Conservation (phyloP, 106 monocot genomes). For the Amphibolis antarctica region DNA sequence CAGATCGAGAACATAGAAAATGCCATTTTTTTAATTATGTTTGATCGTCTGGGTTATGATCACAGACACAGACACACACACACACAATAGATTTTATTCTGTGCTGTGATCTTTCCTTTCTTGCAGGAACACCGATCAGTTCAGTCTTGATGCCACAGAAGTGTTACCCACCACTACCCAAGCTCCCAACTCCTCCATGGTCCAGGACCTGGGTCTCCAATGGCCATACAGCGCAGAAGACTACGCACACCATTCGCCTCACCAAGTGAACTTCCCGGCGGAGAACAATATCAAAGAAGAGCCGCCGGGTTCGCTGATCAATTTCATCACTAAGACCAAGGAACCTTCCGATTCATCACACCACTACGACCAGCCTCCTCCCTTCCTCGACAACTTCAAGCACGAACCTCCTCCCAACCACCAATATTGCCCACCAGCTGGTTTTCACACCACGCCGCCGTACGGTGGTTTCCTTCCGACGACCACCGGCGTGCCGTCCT, state of each 20-base stretch:
- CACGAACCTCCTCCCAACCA: not conserved
- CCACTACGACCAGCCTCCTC: not conserved
- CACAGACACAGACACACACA: too few species aligned
- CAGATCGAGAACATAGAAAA: too few species aligned
- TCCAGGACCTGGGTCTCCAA: conserved; percentile 33
- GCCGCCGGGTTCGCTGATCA: conserved; percentile 1
- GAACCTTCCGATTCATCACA: not conserved
- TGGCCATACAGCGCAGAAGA: conserved; percentile 6
- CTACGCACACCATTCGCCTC: conserved; percentile 3
- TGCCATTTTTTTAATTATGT: too few species aligned
- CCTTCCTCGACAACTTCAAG: not conserved
- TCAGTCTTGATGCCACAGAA: conserved; percentile 8
- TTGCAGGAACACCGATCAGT: conserved; percentile 20
- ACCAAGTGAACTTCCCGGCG: not conserved
- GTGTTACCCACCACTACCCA: conserved; percentile 8
- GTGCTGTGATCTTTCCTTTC: not conserved
- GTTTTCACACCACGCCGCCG: not conserved
- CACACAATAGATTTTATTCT: too few species aligned
- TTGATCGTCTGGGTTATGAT: too few species aligned
- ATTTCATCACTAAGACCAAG: not conserved
- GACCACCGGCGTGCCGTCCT: not conserved
- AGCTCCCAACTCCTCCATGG: conserved; percentile 7
- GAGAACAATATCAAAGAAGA: conserved; percentile 20
- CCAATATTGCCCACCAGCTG: not conserved
- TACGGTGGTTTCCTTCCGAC: too few species aligned